Base-by-base conservation (phyloP, 805 yeast genomes). In the Torulaspora franciscae region DNA sequence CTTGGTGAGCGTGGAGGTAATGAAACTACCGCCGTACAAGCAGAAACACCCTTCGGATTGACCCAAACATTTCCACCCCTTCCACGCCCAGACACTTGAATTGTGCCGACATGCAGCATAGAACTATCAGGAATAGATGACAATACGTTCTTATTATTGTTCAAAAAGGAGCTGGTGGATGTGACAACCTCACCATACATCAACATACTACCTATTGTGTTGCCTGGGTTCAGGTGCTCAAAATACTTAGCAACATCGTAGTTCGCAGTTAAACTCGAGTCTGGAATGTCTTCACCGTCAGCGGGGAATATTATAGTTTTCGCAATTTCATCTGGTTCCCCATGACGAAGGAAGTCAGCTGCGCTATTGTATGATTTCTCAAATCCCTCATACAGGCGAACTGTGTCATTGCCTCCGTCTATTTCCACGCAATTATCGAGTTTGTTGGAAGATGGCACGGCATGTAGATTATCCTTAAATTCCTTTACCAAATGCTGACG, bases 21-120 rank as follows among this genome's bases (percentile, higher is more conserved):
- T 40, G 80, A 75, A 48, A 86, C 62, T 8, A 87, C 77, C 1
- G 80, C 75, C 0, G 96, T 87, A 6, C 81, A 77, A 0, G 98
- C 95, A 64, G 88, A 67, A 1, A 89, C 95, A 8, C 99, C 99
- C 19, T 76, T 74, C 3, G 99, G 99, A 54, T 87, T 90, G 19
- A 93, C 83, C 99, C 99, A 93, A 2, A 80, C 81, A 53, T 93
- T 93, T 1, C 93, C 95, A 11, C 97, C 95, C 45, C 99, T 77
- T 2, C 99, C 99, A 39, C 91, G 73, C 1, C 99, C 99, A 0
- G 88, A 76, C 1, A 87, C 82, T 64, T 93, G 99, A 3, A 84
- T 77, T 1, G 90, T 81, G 0, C 95, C 96, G 3, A 81, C 74
- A 44, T 59, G 63, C 6, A 64, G 47, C 34, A 54, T 44, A 0